Percentiles rank a stretch among this genome's conserved stretches.
Evolutionary conservation across 1,139 yeast genomes (phyloP).

Genomic region (Debaryomyces sp.): DNA sequence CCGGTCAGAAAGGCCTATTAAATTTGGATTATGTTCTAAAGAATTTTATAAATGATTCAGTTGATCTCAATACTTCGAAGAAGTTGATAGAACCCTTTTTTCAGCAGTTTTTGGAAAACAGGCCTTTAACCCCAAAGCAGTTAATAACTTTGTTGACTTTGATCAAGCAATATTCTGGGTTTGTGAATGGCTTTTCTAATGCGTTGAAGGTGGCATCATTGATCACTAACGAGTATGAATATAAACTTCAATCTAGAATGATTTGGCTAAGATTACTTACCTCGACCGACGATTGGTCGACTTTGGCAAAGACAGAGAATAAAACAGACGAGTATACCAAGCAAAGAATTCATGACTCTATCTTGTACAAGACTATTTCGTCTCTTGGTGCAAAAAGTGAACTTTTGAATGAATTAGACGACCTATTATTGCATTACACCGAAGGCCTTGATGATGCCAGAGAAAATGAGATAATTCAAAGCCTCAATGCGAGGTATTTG

Average conservation of each 20-base stretch:
- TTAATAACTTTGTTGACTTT: conserved; percentile 62
- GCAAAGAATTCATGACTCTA: conserved; percentile 42
- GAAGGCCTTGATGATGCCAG: conserved; percentile 11
- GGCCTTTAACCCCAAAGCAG: conserved; percentile 46
- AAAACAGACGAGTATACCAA: conserved; percentile 48
- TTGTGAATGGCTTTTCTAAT: conserved; percentile 31
- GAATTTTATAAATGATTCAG: conserved; percentile 25
- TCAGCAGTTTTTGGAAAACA: conserved; percentile 36
- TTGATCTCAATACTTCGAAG: conserved; percentile 17
- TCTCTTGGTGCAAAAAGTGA: conserved; percentile 15
- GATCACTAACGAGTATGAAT: conserved; percentile 27
- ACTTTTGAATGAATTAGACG: conserved; percentile 16
- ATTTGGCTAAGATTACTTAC: conserved; percentile 67
- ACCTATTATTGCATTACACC: conserved; percentile 6
- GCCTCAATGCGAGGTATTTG: conserved; percentile 19
- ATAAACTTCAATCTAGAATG: conserved; percentile 27
- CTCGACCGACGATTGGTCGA: conserved; percentile 60
- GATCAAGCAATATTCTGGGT: conserved; percentile 35
- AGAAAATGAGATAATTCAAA: conserved; percentile 11
- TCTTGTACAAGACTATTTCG: conserved; percentile 49
- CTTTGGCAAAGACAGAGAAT: conserved; percentile 40
- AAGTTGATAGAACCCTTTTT: conserved; percentile 34
- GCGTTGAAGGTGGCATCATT: conserved; percentile 40
- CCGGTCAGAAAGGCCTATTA: conserved; percentile 22
- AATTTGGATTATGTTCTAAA: conserved; percentile 19